Evolutionary conservation across 768 basidiomycete species (phyloP).

Genomic region (Pisolithus orientalis): DNA sequence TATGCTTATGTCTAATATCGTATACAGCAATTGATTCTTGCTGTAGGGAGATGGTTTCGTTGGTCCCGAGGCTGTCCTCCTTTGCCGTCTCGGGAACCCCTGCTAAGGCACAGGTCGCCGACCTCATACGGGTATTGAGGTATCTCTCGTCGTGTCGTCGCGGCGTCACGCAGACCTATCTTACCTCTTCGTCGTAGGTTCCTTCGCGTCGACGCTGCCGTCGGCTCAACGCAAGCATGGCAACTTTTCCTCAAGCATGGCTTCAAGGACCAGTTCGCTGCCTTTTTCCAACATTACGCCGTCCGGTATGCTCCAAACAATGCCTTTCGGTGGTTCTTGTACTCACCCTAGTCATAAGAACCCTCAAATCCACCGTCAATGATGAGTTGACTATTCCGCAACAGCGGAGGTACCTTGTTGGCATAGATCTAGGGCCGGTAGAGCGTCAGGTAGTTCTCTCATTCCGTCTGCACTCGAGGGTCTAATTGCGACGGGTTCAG

Average conservation of each 20-base stretch:
- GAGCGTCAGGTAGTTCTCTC: too few relatives aligned
- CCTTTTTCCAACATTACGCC: conserved; percentile 41
- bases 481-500: too few relatives aligned
- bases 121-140: conserved; percentile 65
- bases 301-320: conserved; percentile 45
- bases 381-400: conserved; percentile 80
- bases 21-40: neutral
- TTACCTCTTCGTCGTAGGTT: conserved; percentile 43
- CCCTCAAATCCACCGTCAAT: conserved; percentile 64
- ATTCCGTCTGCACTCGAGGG: too few relatives aligned
- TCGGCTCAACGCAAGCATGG: conserved; percentile 54
- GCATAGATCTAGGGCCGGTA: conserved; percentile 18
- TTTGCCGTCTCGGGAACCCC: conserved; percentile 92
- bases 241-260: conserved; percentile 51
- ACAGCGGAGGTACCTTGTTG: conserved; percentile 39
- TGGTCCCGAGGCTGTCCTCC: conserved; percentile 77
- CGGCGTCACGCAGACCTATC: neutral
- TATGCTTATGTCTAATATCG: conserved; percentile 7
- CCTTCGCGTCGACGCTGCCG: conserved; percentile 60
- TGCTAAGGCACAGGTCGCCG: conserved; percentile 65
- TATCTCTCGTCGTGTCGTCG: too few relatives aligned
- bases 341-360: conserved; percentile 37
- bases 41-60: conserved; percentile 79
- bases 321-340: neutral
- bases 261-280: conserved; percentile 52